Evolutionary conservation across 2,329 filamentous ascomycete species (phyloP).

Genomic region (Epichloe sp.): DNA sequence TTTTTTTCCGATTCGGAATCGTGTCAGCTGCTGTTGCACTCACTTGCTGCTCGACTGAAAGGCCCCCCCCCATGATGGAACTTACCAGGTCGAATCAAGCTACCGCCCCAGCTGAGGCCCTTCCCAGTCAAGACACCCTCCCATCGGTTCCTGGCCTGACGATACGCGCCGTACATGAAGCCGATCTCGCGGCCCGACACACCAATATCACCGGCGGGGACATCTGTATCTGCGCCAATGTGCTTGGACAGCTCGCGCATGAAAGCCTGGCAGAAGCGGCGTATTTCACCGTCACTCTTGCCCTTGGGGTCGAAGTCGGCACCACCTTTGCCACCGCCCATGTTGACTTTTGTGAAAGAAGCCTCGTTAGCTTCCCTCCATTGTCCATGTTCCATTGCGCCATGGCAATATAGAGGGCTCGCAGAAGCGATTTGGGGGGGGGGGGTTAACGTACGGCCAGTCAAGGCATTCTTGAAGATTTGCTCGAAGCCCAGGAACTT

Average conservation of each 20-base stretch:
- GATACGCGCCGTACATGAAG: constrained; percentile 90
- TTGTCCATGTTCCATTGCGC: background rate
- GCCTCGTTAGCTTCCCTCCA: background rate
- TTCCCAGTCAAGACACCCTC: constrained; percentile 96
- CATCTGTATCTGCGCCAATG: constrained; percentile 91
- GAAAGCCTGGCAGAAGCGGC: constrained; percentile 90
- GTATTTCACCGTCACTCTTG: constrained; percentile 94
- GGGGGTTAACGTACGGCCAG: constrained; percentile 54
- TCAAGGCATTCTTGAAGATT: constrained; percentile 99
- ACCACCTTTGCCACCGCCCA: constrained; percentile 96
- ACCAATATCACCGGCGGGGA: constrained; percentile 94
- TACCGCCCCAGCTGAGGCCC: constrained; percentile 84
- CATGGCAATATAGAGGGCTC: background rate
- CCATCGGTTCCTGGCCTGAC: constrained; percentile 76
- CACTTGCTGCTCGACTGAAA: background rate
- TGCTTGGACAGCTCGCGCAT: constrained; percentile 93
- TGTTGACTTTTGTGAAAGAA: constrained; percentile 31
- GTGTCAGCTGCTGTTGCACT: background rate
- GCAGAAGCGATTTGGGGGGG: background rate
- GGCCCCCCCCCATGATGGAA: too few species aligned
- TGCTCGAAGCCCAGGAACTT: constrained; percentile 99
- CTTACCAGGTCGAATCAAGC: constrained; percentile 66
- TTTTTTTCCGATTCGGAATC: constrained; percentile 1
- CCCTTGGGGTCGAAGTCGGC: constrained; percentile 98
- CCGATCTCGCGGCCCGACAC: constrained; percentile 86